Percentiles rank a stretch among this genome's conserved stretches.
These are phyloP conservation scores for Debaryomyces sp. DNA, from an alignment of 1,139 yeast genomes.

Conservation along the genomic window DNA sequence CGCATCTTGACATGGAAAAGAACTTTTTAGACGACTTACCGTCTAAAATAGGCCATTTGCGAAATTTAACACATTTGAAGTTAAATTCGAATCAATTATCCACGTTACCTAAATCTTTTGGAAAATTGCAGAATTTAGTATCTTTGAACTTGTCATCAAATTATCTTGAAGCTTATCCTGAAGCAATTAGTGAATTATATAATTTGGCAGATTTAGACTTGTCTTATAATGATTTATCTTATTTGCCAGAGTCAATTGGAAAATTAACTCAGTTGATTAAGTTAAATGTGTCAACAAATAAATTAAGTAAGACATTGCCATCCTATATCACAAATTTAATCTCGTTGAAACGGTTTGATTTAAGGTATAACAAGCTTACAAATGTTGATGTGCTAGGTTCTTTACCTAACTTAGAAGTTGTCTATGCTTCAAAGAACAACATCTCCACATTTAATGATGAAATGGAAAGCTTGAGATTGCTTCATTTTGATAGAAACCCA, in stretches of 20 bases:
- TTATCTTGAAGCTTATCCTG: conserved; percentile 69
- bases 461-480: conserved; percentile 56
- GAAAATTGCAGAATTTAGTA: conserved; percentile 56
- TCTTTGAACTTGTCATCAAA: conserved; percentile 80
- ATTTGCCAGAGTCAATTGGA: conserved; percentile 64
- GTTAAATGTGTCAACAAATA: conserved; percentile 76
- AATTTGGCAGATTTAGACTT: conserved; percentile 72
- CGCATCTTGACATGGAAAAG: conserved; percentile 77
- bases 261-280: conserved; percentile 62
- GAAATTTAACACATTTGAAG: conserved; percentile 57
- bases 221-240: conserved; percentile 74
- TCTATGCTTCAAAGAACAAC: conserved; percentile 76
- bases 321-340: conserved; percentile 51
- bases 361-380: conserved; percentile 72
- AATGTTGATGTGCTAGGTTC: conserved; percentile 65
- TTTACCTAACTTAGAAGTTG: conserved; percentile 68
- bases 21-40: conserved; percentile 72
- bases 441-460: conserved; percentile 71
- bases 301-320: conserved; percentile 60
- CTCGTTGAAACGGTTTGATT: conserved; percentile 72
- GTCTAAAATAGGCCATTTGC: conserved; percentile 52
- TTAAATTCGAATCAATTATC: conserved; percentile 75
- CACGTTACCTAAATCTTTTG: conserved; percentile 64
- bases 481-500: conserved; percentile 67
- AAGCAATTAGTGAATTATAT: conserved; percentile 62